Evolutionary conservation across 1,284 basidiomycete genomes (phyloP), one percentile per base, ranked within the genome.

Genomic region (Papiliotrema terrestris): DNA sequence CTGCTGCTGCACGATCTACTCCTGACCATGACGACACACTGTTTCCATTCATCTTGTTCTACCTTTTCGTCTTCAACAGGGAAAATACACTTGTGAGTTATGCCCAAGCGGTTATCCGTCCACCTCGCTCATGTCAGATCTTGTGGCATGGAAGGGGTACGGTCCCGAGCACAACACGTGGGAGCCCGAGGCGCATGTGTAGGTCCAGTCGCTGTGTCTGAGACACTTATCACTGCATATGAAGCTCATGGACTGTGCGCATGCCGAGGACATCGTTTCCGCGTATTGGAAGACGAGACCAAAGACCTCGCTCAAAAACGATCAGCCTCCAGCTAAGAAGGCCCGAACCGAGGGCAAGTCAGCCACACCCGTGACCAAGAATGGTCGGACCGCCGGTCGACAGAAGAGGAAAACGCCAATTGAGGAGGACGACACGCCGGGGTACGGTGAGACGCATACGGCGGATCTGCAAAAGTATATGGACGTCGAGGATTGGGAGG

Each of bases 401-500:
- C 26, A 36, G 11, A 61, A 52, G 58, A 51, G 48, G 57, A 62
- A 79, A 79, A 59, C 80, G 78, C 44, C 57, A 6, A 45, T 44
- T 14, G 59, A 60, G 8, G 61, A 51, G 13, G 82, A 75, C 62
- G 25, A 77, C 67, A 73, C 86, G 82, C 66, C 82, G 79, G 43
- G 87, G 80, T 71, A 87, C 84, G 57, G 58, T 9, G 54, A 62
- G 22, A 68, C 69, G 5, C 69, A 75, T 58, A 54, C 55, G 1
- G 74, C 75, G 54, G 49, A 52, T 13, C 49, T 66, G 23, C 59
- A 54, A 32, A 65, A 68, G 56, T 77, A 73, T 53, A 55, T 63
- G 49, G 66, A 73, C 45, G 51, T 73, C 26, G 37, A 56, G 51
- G 57, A 68, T 56, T 77, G 75, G 75, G 75, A 77, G 56, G 55